Evolutionary conservation across 2,329 filamentous ascomycete genomes (phyloP), one percentile per base, ranked within the genome.

Genomic region (Ophiocordyceps camponoti-rufipedis): DNA sequence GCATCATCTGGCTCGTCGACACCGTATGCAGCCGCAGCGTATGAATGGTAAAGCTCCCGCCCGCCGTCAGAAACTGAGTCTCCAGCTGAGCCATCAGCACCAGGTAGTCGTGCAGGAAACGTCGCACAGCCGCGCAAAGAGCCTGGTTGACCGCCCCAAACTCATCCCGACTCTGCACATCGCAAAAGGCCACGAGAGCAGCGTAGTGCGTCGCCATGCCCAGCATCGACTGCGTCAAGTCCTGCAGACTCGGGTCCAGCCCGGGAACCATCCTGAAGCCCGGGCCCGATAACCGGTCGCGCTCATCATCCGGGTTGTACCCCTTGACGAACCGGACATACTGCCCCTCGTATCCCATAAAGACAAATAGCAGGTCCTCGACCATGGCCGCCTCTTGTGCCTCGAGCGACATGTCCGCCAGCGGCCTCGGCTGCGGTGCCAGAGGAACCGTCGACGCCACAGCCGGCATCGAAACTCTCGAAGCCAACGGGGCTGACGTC

Each of bases 281-380:
- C 1, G 91, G 91, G 0, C 91, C 91, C 6, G 81, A 74, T 44
- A 98, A 68, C 13, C 88, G 79, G 56, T 93, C 86, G 55, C 89
- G 85, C 64, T 98, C 91, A 44, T 85, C 78, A 3, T 73, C 67
- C 0, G 88, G 86, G 53, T 94, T 80, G 59, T 94, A 96, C 9
- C 75, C 74, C 52, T 85, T 82, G 48, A 74, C 75, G 58, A 86
- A 96, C 46, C 85, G 83, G 49, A 98, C 84, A 58, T 96, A 96
- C 60, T 94, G 87, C n/a, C 91, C 91, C 63, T 98, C 91, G 51
- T 87, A 94, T 23, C 91, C 91, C 88, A 98, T 95, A 55, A 96
- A 93, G 5, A 94, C 87, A 58, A 89, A 95, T 33, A 96, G 64
- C 14, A 98, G 65, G 55, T 98, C 91, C 53, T 95, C 88, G 41